These are phyloP conservation scores for Phytophthora rubi DNA, from an alignment of 352 stramenopile species.

Conservation along the genomic window DNA sequence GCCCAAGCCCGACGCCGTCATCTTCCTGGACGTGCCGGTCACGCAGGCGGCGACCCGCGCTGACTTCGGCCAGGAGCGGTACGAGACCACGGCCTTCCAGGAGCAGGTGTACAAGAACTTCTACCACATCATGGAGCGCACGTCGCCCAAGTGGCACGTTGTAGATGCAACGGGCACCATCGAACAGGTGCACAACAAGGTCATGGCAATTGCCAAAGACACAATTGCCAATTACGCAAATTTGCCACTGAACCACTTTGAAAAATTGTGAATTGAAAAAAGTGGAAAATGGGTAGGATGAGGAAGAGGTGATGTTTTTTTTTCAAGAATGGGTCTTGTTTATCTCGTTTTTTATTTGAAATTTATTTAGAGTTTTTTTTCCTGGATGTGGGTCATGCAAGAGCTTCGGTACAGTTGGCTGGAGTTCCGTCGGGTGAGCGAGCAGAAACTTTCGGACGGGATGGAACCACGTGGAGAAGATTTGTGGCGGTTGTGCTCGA, in stretches of 20 bases:
- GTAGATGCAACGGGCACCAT: conserved; percentile 82
- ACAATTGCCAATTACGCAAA: conserved; percentile 45
- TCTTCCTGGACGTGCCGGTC: conserved; percentile 97
- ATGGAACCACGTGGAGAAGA: conserved; percentile 15
- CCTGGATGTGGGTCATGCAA: conserved; percentile 25
- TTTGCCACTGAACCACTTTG: conserved; percentile 50
- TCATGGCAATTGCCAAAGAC: conserved; percentile 60
- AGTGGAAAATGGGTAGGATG: neutral
- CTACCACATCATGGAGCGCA: conserved; percentile 55
- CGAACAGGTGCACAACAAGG: conserved; percentile 70
- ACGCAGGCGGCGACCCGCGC: conserved; percentile 90
- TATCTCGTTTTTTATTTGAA: neutral
- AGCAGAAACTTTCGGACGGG: conserved; percentile 30
- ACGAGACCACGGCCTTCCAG: conserved; percentile 92
- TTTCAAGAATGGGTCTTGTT: neutral
- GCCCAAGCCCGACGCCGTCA: conserved; percentile 96
- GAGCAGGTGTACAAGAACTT: conserved; percentile 87
- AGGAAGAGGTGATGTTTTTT: conserved; percentile 6
- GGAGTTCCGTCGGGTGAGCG: conserved; percentile 24
- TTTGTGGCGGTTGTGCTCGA: conserved; percentile 6
- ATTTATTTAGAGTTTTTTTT: neutral
- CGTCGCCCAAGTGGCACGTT: conserved; percentile 70
- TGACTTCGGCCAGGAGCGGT: conserved; percentile 94
- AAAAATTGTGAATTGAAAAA: conserved; percentile 32
- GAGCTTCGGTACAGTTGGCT: conserved; percentile 29